Evolutionary conservation across 495 filamentous ascomycete genomes (phyloP).

Genomic region (Hypoxylon fragiforme): DNA sequence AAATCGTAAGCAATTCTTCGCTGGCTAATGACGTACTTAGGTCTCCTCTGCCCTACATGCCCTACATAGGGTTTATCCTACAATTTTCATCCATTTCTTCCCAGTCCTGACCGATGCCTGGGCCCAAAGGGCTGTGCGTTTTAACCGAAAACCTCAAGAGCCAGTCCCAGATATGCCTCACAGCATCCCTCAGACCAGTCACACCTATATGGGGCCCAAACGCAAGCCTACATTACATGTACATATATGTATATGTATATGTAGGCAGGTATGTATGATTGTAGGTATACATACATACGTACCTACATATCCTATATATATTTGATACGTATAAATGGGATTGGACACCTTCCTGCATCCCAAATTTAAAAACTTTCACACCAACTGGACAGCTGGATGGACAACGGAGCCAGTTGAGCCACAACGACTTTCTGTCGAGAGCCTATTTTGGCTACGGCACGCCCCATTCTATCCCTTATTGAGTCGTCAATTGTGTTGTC

Average conservation of each 20-base stretch:
- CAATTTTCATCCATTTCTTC: neutral
- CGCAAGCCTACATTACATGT: no score
- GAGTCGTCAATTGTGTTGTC: conserved; percentile 33
- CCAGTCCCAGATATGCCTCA: neutral
- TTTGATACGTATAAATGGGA: conserved; percentile 20
- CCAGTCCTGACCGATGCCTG: neutral
- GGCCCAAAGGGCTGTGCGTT: neutral
- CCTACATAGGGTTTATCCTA: no score
- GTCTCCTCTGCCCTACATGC: conserved; percentile 33
- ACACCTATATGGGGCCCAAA: conserved; percentile 7
- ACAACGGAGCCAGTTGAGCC: conserved; percentile 8
- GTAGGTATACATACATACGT: no score
- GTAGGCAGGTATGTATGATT: no score
- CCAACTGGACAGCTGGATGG: neutral
- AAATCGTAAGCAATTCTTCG: conserved; percentile 27
- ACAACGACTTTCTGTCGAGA: neutral
- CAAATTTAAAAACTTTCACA: conserved; percentile 18
- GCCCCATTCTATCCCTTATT: conserved; percentile 18
- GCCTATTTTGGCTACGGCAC: neutral
- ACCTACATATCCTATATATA: neutral
- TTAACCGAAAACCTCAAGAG: conserved; percentile 22
- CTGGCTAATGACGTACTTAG: conserved; percentile 32
- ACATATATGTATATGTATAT: no score
- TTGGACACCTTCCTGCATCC: conserved; percentile 32
- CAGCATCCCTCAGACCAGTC: conserved; percentile 3